Conservation (phyloP, 306 rosid species). For the Gynostemma pentaphyllum region DNA sequence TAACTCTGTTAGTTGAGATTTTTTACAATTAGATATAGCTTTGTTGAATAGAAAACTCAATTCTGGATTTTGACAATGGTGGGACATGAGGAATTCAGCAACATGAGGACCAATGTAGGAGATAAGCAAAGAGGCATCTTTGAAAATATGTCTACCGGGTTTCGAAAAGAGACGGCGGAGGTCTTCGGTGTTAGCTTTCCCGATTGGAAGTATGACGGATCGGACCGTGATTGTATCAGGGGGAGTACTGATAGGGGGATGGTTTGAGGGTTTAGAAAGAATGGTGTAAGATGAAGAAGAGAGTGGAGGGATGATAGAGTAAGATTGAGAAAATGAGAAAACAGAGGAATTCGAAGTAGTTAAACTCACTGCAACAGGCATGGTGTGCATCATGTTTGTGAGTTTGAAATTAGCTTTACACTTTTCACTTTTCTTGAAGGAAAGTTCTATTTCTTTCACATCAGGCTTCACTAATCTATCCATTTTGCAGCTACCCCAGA, state of each 20-base stretch:
- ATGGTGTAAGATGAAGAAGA: constrained; percentile 49
- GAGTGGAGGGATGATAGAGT: constrained; percentile 61
- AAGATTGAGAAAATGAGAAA: constrained; percentile 37
- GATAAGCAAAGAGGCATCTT: constrained; percentile 56
- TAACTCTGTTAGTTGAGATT: constrained; percentile 31
- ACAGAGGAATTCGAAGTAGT: constrained; percentile 47
- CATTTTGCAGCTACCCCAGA: constrained; percentile 21
- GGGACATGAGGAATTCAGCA: constrained; percentile 37
- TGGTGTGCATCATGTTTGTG: constrained; percentile 86
- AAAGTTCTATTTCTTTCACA: constrained; percentile 46
- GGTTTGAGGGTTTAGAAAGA: constrained; percentile 23
- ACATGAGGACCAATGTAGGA: constrained; percentile 49
- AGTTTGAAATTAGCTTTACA: constrained; percentile 52
- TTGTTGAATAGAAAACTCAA: constrained; percentile 18
- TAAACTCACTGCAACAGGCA: constrained; percentile 83
- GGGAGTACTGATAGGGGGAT: constrained; percentile 40
- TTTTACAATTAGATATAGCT: constrained; percentile 44
- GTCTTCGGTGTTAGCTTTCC: constrained; percentile 50
- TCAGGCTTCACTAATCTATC: constrained; percentile 85
- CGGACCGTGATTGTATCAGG: constrained; percentile 46
- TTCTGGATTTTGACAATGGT: constrained; percentile 13
- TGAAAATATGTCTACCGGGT: constrained; percentile 70
- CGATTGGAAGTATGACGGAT: constrained; percentile 69
- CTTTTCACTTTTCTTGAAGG: constrained; percentile 40
- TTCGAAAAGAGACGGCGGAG: constrained; percentile 54